Percentiles rank a stretch among this genome's conserved stretches.
phyloP scores from a whole-genome alignment of 495 filamentous ascomycete genomes.

The Neurospora africana region DNA sequence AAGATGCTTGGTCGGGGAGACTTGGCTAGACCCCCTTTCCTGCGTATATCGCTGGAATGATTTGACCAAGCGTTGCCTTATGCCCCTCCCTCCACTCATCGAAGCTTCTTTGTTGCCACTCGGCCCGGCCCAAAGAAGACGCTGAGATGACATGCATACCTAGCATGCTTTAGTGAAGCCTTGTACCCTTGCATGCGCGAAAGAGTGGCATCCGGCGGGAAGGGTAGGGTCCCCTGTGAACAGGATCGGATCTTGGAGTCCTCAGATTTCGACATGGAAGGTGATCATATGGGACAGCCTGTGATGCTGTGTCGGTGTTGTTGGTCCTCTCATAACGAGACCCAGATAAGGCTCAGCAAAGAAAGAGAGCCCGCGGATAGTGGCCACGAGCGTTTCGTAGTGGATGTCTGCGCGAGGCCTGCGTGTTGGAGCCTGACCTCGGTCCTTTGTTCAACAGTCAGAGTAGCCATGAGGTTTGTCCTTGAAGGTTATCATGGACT shows the following conservation, averaged over 20 bases:
- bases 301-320: not conserved
- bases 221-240: conserved; percentile 18
- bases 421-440: not conserved
- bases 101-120: conserved; percentile 13
- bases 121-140: not conserved
- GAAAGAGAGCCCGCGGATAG: not conserved
- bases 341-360: not conserved
- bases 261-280: conserved; percentile 21
- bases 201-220: conserved; percentile 26
- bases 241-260: conserved; percentile 25
- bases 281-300: conserved; percentile 14
- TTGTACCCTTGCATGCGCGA: conserved; percentile 20
- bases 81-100: conserved; percentile 3
- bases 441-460: not conserved
- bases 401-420: not conserved
- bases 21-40: conserved; percentile 2
- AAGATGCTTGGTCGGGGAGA: conserved; percentile 12
- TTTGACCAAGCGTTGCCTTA: not conserved
- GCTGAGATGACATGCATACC: conserved; percentile 3
- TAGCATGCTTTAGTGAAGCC: not conserved
- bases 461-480: conserved; percentile 8
- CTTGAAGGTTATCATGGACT: conserved; percentile 2
- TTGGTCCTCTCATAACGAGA: not conserved
- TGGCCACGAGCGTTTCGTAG: not conserved
- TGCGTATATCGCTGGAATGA: conserved; percentile 1